Conservation (phyloP, 768 basidiomycete genomes). For the Trametes coccinea region DNA sequence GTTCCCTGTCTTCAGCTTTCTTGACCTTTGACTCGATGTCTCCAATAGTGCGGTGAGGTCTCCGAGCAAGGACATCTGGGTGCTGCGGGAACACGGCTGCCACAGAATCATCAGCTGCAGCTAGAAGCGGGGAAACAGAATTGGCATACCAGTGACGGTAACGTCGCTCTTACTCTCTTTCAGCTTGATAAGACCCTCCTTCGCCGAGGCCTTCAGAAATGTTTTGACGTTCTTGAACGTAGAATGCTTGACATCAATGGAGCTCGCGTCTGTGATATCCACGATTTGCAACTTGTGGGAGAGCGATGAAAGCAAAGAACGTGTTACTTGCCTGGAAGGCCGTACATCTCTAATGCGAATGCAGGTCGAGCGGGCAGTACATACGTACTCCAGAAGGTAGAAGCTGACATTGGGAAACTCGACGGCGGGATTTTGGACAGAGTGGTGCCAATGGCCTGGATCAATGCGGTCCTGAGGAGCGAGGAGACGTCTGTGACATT, state of each 20-base stretch:
- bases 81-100: conserved; percentile 58
- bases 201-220: conserved; percentile 79
- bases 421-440: conserved; percentile 49
- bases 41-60: conserved; percentile 56
- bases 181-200: conserved; percentile 67
- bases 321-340: conserved; percentile 24
- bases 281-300: too few relatives aligned
- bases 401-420: conserved; percentile 74
- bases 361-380: conserved; percentile 81
- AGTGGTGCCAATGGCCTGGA: conserved; percentile 63
- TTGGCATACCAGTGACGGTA: conserved; percentile 38
- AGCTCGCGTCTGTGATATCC: conserved; percentile 33
- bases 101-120: not conserved
- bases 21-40: conserved; percentile 65
- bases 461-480: conserved; percentile 58
- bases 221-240: conserved; percentile 77
- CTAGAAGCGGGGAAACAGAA: too few relatives aligned
- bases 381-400: conserved; percentile 72
- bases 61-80: conserved; percentile 54
- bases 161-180: conserved; percentile 62
- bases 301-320: not conserved
- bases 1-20: conserved; percentile 57
- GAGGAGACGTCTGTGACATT: conserved; percentile 48
- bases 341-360: conserved; percentile 40
- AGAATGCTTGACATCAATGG: conserved; percentile 75